phyloP scores from a whole-genome alignment of 352 stramenopile species.

The Globisporangium paddicum region DNA sequence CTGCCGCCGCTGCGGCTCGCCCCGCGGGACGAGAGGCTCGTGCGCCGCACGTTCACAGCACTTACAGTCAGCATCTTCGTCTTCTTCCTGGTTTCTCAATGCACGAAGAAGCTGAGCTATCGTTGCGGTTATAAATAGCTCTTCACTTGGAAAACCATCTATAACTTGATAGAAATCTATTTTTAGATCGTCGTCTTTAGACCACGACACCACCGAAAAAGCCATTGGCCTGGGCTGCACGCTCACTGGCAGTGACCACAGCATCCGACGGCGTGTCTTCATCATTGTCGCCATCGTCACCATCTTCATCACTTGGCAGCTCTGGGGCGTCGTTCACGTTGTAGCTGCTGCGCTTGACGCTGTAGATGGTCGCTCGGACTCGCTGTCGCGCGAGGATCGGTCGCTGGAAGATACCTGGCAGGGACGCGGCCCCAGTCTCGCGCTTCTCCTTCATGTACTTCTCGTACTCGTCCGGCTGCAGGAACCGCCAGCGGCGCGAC shows the following conservation, averaged over 20 bases:
- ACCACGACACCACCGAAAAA: not conserved
- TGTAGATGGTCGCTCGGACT: slow-evolving; percentile 3
- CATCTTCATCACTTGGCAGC: slow-evolving; percentile 3
- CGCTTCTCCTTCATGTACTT: slow-evolving; percentile 21
- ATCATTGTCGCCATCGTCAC: slow-evolving; percentile 3
- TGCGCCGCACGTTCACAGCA: slow-evolving; percentile 25
- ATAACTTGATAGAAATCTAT: not conserved
- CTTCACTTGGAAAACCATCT: not conserved
- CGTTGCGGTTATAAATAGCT: slow-evolving; percentile 5
- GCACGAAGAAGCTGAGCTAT: not conserved
- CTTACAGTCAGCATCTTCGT: slow-evolving; percentile 27
- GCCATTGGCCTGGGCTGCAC: not conserved
- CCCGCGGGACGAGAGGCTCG: slow-evolving; percentile 32
- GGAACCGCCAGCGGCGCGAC: slow-evolving; percentile 29
- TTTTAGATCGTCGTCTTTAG: not conserved
- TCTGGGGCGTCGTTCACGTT: slow-evolving; percentile 19
- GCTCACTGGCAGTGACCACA: not conserved
- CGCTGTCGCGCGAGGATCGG: slow-evolving; percentile 25
- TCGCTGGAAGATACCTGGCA: slow-evolving; percentile 47
- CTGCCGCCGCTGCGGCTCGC: slow-evolving; percentile 12
- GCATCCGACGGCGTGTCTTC: not conserved
- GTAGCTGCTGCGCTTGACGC: slow-evolving; percentile 35
- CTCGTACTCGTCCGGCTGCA: slow-evolving; percentile 34
- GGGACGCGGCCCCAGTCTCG: slow-evolving; percentile 11
- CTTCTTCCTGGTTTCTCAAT: not conserved